A percentile compares a stretch with the other conserved stretches of the same genome.
Evolutionary conservation across 2,329 filamentous ascomycete species (phyloP).

Genomic region (Trichoderma atrobrunneum): DNA sequence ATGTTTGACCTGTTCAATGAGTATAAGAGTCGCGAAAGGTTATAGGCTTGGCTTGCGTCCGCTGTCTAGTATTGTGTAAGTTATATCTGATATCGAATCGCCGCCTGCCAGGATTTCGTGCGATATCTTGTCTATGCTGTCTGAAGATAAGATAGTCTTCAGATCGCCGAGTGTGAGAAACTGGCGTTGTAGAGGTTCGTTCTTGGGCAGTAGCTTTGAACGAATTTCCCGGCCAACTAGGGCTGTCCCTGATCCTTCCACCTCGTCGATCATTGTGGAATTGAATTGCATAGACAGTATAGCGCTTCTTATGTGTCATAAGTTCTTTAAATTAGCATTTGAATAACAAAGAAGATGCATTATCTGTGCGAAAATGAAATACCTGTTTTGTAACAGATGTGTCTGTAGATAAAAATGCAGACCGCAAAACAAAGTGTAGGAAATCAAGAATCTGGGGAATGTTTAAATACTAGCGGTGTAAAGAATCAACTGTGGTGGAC

Average conservation of each 20-base stretch:
- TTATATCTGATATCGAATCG: background rate
- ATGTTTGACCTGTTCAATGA: background rate
- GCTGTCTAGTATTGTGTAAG: background rate
- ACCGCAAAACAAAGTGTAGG: no score
- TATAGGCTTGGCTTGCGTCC: background rate
- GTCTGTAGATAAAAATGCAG: no score
- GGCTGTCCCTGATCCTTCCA: background rate
- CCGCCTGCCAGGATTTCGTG: background rate
- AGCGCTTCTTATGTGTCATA: background rate
- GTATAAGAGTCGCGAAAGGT: background rate
- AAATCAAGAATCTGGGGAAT: no score
- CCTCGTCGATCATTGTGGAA: background rate
- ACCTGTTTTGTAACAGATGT: no score
- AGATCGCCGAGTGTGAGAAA: background rate
- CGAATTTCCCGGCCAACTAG: background rate
- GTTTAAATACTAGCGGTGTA: no score
- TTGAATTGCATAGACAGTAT: fast-evolving
- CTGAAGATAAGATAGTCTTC: background rate
- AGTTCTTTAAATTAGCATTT: no score
- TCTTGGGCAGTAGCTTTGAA: background rate
- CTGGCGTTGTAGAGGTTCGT: background rate
- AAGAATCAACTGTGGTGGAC: no score
- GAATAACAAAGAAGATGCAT: no score
- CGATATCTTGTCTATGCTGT: background rate
- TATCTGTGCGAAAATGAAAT: no score